Conservation (phyloP, 179 eudicot genomes). For the Drosera spatulata region DNA sequence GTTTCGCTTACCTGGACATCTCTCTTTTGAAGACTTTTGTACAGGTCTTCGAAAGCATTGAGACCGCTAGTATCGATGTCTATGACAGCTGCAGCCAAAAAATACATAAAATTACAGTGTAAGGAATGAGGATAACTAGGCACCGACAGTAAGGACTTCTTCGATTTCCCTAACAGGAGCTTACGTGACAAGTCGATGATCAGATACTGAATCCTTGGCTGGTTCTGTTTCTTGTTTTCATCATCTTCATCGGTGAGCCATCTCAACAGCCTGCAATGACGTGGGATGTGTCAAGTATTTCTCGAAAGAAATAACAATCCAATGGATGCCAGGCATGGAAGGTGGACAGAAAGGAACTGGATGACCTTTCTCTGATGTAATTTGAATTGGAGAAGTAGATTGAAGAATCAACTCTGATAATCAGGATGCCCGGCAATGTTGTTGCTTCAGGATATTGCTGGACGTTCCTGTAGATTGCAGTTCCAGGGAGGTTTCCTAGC, state of each 20-base stretch:
- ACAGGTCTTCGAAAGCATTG: slow-evolving; percentile 74
- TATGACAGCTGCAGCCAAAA: slow-evolving; percentile 64
- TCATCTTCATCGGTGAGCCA: slow-evolving; percentile 53
- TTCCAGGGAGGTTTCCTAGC: slow-evolving; percentile 66
- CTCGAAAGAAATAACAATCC: not conserved
- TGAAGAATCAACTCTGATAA: slow-evolving; percentile 65
- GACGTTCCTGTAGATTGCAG: slow-evolving; percentile 62
- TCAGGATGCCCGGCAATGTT: slow-evolving; percentile 41
- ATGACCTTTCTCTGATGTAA: slow-evolving; percentile 46
- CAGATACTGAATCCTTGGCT: slow-evolving; percentile 37
- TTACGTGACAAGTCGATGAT: slow-evolving; percentile 90
- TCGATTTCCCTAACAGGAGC: no score
- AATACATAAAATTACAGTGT: slow-evolving; percentile 11
- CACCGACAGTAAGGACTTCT: no score
- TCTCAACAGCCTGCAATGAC: slow-evolving; percentile 39
- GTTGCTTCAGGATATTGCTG: slow-evolving; percentile 81
- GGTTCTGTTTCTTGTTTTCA: slow-evolving; percentile 22
- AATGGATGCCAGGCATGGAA: not conserved
- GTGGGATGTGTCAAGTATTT: not conserved
- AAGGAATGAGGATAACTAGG: not conserved
- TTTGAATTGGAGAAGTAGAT: slow-evolving; percentile 70
- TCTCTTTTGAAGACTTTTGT: slow-evolving; percentile 56
- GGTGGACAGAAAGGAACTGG: not conserved
- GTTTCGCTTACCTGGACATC: slow-evolving; percentile 47
- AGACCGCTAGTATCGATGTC: slow-evolving; percentile 95